phyloP scores from a whole-genome alignment of 2,329 filamentous ascomycete species.

The Conoideocrella luteorostrata region DNA sequence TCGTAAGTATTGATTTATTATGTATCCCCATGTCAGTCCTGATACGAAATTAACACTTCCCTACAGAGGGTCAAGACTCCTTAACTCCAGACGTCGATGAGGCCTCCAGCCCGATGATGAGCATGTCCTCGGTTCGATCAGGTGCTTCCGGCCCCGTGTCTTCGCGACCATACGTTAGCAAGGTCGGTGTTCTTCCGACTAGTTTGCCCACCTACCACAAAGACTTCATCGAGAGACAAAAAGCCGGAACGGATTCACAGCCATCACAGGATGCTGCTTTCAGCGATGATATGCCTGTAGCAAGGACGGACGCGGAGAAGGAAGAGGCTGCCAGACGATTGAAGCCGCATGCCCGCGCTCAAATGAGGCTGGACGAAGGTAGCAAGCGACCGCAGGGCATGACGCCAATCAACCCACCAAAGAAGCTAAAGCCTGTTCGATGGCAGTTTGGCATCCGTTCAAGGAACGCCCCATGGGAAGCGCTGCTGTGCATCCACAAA shows the following conservation, averaged over 20 bases:
- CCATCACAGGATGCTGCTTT: slow-evolving; percentile 36
- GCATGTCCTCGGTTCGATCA: slow-evolving; percentile 49
- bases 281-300: slow-evolving; percentile 41
- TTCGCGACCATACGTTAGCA: slow-evolving; percentile 62
- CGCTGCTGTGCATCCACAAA: slow-evolving; percentile 91
- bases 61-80: slow-evolving; percentile 26
- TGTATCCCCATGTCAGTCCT: slow-evolving; percentile 6
- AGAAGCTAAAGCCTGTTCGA: slow-evolving; percentile 73
- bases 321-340: slow-evolving; percentile 74
- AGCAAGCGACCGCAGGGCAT: slow-evolving; percentile 54
- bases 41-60: slow-evolving; percentile 19
- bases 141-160: slow-evolving; percentile 42
- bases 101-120: slow-evolving; percentile 43
- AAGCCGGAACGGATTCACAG: slow-evolving; percentile 42
- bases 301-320: slow-evolving; percentile 65
- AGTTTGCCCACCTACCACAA: slow-evolving; percentile 87
- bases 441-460: slow-evolving; percentile 99
- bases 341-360: slow-evolving; percentile 75
- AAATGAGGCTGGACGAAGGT: slow-evolving; percentile 60
- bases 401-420: slow-evolving; percentile 56
- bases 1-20: slow-evolving; percentile 52
- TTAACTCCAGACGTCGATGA: slow-evolving; percentile 30
- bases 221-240: slow-evolving; percentile 74
- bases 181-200: slow-evolving; percentile 85
- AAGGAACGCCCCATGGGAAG: slow-evolving; percentile 88